Base-by-base conservation (phyloP, 148 eudicot genomes). In the Chenopodium quinoa region DNA sequence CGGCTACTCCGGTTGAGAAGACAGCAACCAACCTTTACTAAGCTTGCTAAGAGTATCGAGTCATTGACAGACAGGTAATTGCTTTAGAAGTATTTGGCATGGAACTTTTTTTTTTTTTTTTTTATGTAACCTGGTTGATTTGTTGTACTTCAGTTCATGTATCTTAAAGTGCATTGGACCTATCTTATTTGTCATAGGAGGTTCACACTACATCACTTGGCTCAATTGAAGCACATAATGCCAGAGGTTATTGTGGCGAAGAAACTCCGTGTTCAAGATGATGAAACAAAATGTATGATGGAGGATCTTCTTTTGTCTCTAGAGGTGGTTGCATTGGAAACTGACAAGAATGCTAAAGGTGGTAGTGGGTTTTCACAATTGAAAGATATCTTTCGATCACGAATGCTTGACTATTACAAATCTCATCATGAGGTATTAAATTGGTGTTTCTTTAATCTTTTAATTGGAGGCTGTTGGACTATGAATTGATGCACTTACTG, bases 171-270 rank as follows among this genome's bases (percentile, higher is more conserved):
- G 80, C 44, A 44, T 60, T 86, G 56, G 31, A 37, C 1, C 22
- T 68, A 23, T 67, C 9, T 44, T 60, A 29, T 31, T 9, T 72
- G 46, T 11, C 84, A n/a, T 75, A 96, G 97, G 95, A 91, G 93
- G 86, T 96, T 96, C 71, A 82, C 94, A 34, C 29, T 86, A 70
- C 78, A 80, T 14, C 92, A 92, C 64, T 89, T 96, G 87, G 95
- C 94, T 60, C 98, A 96, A 73, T 73, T 94, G 84, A 96, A 94
- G 90, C 86, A 87, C 64, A 84, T 94, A 58, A 29, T 96, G 65
- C 98, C 95, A 3, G 97, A 91, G 73, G 93, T 84, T 10, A 87
- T 96, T 86, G 87, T 82, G 75, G 76, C 88, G 23, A 88, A 90
- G 87, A 96, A 87, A 79, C 78, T 90, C 17, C 93, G 89, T 75